phyloP scores from a whole-genome alignment of 768 basidiomycete species.

The Rhodocollybia butyracea region DNA sequence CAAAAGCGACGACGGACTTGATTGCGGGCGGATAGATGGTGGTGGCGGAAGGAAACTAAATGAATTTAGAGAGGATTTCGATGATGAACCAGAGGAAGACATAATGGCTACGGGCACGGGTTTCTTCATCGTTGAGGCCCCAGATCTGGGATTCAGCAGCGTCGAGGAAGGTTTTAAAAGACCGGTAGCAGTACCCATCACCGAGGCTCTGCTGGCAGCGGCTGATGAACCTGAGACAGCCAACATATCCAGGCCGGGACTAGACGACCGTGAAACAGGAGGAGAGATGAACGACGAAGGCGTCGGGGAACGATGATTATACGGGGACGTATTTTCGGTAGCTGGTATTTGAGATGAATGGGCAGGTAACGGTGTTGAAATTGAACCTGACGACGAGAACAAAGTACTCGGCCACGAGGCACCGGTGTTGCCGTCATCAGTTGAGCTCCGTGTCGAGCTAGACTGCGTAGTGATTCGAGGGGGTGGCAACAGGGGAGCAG shows the following conservation, averaged over 20 bases:
- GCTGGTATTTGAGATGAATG: conserved; percentile 1
- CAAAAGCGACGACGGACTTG: conserved; percentile 14
- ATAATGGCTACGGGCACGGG: conserved; percentile 13
- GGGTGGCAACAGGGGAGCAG: conserved; percentile 43
- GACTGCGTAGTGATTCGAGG: conserved; percentile 21
- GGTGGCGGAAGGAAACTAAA: conserved; percentile 16
- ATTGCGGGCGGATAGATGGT: conserved; percentile 12
- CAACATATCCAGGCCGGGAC: conserved; percentile 1
- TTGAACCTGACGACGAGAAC: neutral
- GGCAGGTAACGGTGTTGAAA: neutral
- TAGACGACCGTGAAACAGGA: neutral
- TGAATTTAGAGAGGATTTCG: conserved; percentile 10
- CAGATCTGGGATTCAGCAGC: neutral
- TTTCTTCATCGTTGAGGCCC: conserved; percentile 11
- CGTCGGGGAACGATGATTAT: neutral
- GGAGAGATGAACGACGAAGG: neutral
- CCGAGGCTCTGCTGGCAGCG: neutral
- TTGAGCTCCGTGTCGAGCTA: neutral
- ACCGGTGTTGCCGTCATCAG: neutral
- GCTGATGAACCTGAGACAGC: neutral
- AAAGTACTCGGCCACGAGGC: neutral
- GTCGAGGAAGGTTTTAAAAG: neutral
- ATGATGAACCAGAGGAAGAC: conserved; percentile 15
- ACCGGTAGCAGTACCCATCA: neutral
- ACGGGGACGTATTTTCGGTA: neutral